Percentiles rank a stretch among this genome's conserved stretches.
Evolutionary conservation across 83 land plant genomes (phyloP).

Genomic region (Thuja plicata): DNA sequence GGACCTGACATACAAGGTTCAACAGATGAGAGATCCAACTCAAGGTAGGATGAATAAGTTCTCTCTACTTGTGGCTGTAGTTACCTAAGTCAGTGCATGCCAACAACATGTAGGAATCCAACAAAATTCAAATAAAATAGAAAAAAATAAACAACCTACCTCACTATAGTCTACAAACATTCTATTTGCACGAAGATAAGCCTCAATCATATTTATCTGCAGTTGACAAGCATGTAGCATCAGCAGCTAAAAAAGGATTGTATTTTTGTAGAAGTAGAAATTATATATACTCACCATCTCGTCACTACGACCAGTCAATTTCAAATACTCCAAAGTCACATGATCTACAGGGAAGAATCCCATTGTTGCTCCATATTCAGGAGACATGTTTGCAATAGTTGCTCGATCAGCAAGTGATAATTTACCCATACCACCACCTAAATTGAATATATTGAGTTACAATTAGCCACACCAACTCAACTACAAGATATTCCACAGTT

Average conservation of each 20-base stretch:
- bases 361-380: conserved; percentile 99
- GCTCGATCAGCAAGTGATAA: conserved; percentile 96
- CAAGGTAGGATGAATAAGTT: conserved; percentile 82
- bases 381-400: conserved; percentile 99
- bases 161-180: conserved; percentile 93
- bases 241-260: background rate
- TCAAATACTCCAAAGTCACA: conserved; percentile 87
- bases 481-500: background rate
- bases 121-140: conserved; percentile 5
- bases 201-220: conserved; percentile 91
- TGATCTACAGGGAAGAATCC: conserved; percentile 99
- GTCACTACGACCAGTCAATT: conserved; percentile 93
- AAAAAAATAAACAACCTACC: conserved; percentile 34
- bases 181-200: conserved; percentile 89
- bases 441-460: conserved; percentile 2
- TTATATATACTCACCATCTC: conserved; percentile 65
- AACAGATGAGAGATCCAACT: conserved; percentile 74
- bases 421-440: conserved; percentile 84
- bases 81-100: background rate
- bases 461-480: background rate
- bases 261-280: background rate
- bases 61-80: conserved; percentile 86
- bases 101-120: background rate
- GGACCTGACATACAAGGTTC: conserved; percentile 97
- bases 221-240: background rate